Base-by-base conservation (phyloP, 2,329 filamentous ascomycete species). In the Phaeosphaeria sp. region DNA sequence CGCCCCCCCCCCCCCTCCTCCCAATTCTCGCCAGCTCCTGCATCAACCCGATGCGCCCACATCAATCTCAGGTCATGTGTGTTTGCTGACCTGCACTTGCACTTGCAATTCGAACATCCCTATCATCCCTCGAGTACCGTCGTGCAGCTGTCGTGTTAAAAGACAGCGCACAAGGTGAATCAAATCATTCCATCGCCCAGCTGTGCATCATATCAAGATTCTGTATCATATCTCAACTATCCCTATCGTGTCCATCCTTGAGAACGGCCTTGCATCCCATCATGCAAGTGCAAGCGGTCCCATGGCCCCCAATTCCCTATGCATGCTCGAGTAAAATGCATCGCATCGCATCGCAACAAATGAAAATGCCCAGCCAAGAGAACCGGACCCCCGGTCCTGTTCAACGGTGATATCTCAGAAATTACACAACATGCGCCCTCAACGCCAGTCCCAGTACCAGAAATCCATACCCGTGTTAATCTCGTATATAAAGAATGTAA, bases 341-440 rank as follows among this genome's bases (percentile, higher is more conserved):
- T 39, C 15, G 15, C 36, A 39, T 39, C 15, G 15, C 36, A 39
- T 39, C 36, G 36, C 36, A 39, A 39, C 36, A 39, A 39, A 39
- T 39, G 36, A 39, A 39, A 47, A 30, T 47, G 21, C 22, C 18
- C n/a, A 15, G 6, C 15, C 5, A n/a, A n/a, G 17, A 39, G 15
- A 39, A 7, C 36, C 13, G 15, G 36, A 6, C 7, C 36, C 36
- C 36, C 17, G 36, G n/a, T n/a, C 36, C 36, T n/a, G 36, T 36
- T 21, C 36, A 22, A 36, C 18, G 41, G 33, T 42, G 48, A 50
- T 50, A 50, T 50, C 48, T 46, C 43, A 22, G 22, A 33, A 30
- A 50, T 27, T n/a, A 9, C n/a, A 41, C 21, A 43, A 50, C 22
- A 50, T 50, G 36, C 48, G 17, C 48, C 33, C 4, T 42, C 11